phyloP scores from a whole-genome alignment of 2,329 filamentous ascomycete species.

The Aspergillus candidus region DNA sequence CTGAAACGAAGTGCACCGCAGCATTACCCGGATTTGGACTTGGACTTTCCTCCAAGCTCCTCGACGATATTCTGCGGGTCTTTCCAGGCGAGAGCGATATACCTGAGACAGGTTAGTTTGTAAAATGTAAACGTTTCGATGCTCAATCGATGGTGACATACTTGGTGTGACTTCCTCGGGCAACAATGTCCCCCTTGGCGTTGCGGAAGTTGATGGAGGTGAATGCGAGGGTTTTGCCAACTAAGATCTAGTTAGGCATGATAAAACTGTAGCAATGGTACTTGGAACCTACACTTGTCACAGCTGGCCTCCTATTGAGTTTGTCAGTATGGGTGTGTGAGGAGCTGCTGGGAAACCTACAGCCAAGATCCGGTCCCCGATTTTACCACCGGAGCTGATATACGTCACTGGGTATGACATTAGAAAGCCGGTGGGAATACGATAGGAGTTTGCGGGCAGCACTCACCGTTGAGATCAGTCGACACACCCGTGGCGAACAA shows the following conservation, averaged over 20 bases:
- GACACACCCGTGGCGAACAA: slow-evolving; percentile 62
- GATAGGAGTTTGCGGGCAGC: not conserved
- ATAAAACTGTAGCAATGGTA: not conserved
- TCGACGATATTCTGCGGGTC: slow-evolving; percentile 57
- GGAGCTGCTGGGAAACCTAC: slow-evolving; percentile 26
- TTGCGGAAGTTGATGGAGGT: slow-evolving; percentile 59
- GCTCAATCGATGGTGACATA: slow-evolving; percentile 24
- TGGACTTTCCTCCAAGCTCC: slow-evolving; percentile 39
- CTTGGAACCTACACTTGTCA: slow-evolving; percentile 52
- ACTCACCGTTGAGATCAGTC: slow-evolving; percentile 56
- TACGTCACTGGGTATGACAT: slow-evolving; percentile 50
- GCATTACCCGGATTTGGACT: too few species aligned
- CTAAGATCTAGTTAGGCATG: slow-evolving; percentile 27
- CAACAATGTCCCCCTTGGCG: slow-evolving; percentile 53
- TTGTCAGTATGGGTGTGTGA: too few species aligned
- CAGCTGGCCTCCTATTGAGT: slow-evolving; percentile 50
- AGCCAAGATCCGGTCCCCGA: slow-evolving; percentile 54
- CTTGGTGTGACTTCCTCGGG: slow-evolving; percentile 63
- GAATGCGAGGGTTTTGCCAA: slow-evolving; percentile 61
- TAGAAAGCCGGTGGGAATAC: not conserved
- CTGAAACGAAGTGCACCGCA: too few species aligned
- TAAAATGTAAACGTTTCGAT: not conserved
- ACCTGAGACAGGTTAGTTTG: slow-evolving; percentile 32
- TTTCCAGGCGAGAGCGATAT: slow-evolving; percentile 55
- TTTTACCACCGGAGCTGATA: slow-evolving; percentile 56